Conservation (phyloP, 495 filamentous ascomycete species). For the Trichoderma asperelloides region DNA sequence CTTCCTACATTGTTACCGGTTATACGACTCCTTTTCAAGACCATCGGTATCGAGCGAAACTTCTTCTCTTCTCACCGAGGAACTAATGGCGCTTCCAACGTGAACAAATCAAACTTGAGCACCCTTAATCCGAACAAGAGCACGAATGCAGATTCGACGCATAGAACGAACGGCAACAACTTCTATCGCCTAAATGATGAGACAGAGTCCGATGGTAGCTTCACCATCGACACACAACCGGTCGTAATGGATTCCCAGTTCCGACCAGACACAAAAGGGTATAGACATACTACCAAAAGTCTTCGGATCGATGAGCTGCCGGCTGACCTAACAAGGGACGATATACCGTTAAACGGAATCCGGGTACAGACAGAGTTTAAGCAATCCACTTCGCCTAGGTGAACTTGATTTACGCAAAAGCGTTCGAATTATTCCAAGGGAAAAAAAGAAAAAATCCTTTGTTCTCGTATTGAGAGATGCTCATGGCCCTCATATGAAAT, state of each 20-base stretch:
- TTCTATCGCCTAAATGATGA: conserved; percentile 7
- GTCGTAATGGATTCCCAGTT: neutral
- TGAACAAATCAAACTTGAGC: neutral
- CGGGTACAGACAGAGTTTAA: conserved; percentile 8
- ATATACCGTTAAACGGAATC: conserved; percentile 6
- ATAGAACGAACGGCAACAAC: neutral
- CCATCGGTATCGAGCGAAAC: conserved; percentile 6
- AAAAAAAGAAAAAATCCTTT: too few relatives aligned
- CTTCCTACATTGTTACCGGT: conserved; percentile 35
- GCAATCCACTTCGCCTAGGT: conserved; percentile 2
- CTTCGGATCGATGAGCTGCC: neutral
- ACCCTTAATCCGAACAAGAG: neutral
- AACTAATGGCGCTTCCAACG: neutral
- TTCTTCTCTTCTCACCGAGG: neutral
- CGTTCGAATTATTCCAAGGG: too few relatives aligned
- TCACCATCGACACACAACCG: neutral
- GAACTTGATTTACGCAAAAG: neutral
- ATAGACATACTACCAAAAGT: neutral
- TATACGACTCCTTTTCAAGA: neutral
- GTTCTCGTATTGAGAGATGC: too few relatives aligned
- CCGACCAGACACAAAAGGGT: conserved; percentile 1
- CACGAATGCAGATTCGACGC: neutral
- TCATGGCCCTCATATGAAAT: too few relatives aligned
- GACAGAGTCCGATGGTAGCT: conserved; percentile 1
- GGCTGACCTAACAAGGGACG: neutral